Evolutionary conservation across 2,329 filamentous ascomycete genomes (phyloP), one percentile per base, ranked within the genome.

Genomic region (Cladosporium sp.): DNA sequence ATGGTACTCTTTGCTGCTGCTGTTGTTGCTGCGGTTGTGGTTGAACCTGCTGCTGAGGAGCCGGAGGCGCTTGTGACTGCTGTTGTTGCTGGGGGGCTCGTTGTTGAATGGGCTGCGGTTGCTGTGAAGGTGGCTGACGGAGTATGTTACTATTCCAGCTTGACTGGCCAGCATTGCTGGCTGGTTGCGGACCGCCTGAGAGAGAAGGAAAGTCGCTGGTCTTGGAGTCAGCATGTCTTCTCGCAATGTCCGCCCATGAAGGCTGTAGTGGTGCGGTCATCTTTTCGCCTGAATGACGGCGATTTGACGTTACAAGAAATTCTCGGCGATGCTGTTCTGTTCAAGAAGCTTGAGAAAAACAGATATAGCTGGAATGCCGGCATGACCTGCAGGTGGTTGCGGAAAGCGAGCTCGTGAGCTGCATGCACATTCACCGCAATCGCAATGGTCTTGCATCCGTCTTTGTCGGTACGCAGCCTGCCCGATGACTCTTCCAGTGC

Each of bases 141-240:
- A 78, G 81, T 20, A 80, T 79, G 63, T 81, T 84, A 51, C 81
- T 80, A 66, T 83, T 84, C 63, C 81, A 82, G 82, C 68, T 83
- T 77, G 65, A 81, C 73, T 73, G 82, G 77, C 49, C 78, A 74
- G 51, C 71, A 67, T 38, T 79, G 59, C 78, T 82, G 58, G 82
- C 78, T 63, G 81, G 76, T 68, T 84, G 82, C 34, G 82, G 77
- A 17, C 79, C 78, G 59, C 82, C 81, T 45, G 83, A 84, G 65
- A 87, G 73, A 11, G 82, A 84, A 49, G 84, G 84, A 59, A 87
- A 87, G 68, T 87, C 84, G 68, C 84, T 87, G 62, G 51, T n/a
- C 49, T 61, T 65, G 51, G 55, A 55, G 60, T 69, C 60, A 70
- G 69, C 59, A 9, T 49, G 17, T 37, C 14, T 25, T 9, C 9